These are phyloP conservation scores for Podaxis sp. DNA, from an alignment of 768 basidiomycete genomes.

Conservation along the genomic window DNA sequence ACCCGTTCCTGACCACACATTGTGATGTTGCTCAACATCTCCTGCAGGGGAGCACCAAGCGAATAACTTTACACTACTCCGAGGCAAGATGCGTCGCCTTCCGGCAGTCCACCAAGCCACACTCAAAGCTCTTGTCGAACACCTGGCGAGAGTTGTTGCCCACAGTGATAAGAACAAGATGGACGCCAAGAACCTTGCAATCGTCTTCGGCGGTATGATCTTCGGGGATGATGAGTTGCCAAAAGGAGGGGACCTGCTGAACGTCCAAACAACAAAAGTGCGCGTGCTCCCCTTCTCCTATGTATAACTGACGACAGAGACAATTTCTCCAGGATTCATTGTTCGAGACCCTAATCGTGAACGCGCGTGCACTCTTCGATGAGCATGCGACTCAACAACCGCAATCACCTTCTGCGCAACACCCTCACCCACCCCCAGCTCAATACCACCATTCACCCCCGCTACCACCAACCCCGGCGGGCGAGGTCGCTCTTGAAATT, in stretches of 20 bases:
- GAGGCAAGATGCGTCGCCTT: conserved; percentile 83
- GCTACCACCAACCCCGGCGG: conserved; percentile 69
- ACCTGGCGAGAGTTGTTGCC: conserved; percentile 71
- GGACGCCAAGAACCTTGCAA: conserved; percentile 90
- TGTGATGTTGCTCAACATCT: conserved; percentile 2
- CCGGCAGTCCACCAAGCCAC: conserved; percentile 85
- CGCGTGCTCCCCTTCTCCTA: conserved; percentile 1
- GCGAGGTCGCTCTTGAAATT: conserved; percentile 56
- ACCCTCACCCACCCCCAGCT: background rate
- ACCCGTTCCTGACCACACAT: conserved; percentile 15
- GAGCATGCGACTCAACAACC: conserved; percentile 35
- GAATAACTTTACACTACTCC: conserved; percentile 72
- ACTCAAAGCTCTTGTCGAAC: conserved; percentile 77
- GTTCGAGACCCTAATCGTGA: conserved; percentile 84
- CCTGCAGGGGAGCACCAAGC: conserved; percentile 65
- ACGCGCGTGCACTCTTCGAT: conserved; percentile 69
- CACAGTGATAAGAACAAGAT: conserved; percentile 82
- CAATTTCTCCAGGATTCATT: conserved; percentile 41
- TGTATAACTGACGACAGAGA: background rate
- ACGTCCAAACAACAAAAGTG: conserved; percentile 77
- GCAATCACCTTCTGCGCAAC: conserved; percentile 51
- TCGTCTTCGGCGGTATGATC: conserved; percentile 85
- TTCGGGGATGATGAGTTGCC: conserved; percentile 92
- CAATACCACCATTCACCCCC: conserved; percentile 55
- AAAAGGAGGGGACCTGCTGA: conserved; percentile 73